phyloP scores from a whole-genome alignment of 1,139 yeast species.

The Hyphopichia buzzinii region DNA sequence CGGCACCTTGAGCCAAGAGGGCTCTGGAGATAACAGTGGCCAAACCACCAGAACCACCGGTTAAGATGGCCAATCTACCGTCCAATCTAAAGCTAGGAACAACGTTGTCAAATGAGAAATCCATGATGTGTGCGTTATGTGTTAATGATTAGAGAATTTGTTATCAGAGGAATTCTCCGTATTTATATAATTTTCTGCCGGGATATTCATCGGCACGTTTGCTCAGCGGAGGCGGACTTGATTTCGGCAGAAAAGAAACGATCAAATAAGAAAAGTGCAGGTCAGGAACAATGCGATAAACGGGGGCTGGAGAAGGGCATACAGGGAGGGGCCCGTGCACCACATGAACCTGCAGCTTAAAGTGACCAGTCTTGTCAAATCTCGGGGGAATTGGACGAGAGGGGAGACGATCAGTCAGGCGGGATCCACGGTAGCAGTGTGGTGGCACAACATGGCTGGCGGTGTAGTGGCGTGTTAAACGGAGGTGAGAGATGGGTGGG shows the following conservation, averaged over 20 bases:
- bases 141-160: background rate
- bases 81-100: slow-evolving; percentile 62
- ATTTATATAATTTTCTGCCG: background rate
- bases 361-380: no score
- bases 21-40: slow-evolving; percentile 69
- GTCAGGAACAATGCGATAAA: no score
- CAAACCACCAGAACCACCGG: slow-evolving; percentile 85
- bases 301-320: no score
- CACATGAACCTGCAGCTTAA: no score
- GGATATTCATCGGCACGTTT: background rate
- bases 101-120: slow-evolving; percentile 41
- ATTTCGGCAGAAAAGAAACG: background rate
- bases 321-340: no score
- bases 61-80: slow-evolving; percentile 68
- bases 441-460: no score
- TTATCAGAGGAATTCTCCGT: background rate
- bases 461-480: no score
- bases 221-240: background rate
- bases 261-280: no score
- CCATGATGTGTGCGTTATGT: slow-evolving; percentile 17
- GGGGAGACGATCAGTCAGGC: no score
- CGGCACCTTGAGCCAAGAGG: slow-evolving; percentile 67
- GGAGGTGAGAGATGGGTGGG: no score
- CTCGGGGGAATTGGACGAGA: no score
- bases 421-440: no score